These are phyloP conservation scores for Mycena albidolilacea DNA, from an alignment of 768 basidiomycete species.

Conservation along the genomic window DNA sequence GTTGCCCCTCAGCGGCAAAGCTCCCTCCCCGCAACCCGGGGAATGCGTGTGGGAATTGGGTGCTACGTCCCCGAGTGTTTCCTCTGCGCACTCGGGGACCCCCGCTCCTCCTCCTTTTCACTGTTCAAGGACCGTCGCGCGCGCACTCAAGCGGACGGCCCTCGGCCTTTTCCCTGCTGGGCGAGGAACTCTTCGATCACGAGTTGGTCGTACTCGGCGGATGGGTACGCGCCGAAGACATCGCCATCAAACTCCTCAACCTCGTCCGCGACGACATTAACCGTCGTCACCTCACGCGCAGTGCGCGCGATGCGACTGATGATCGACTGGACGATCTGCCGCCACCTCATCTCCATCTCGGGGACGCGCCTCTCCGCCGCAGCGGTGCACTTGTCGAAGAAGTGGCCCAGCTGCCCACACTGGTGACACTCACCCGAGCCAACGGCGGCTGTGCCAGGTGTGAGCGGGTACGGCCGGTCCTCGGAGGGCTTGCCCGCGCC, in stretches of 20 bases:
- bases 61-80: not conserved
- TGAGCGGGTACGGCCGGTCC: too few relatives aligned
- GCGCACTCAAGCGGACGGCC: constrained; percentile 9
- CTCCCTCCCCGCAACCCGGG: too few relatives aligned
- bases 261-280: constrained; percentile 1
- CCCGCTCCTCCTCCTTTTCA: not conserved
- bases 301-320: not conserved
- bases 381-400: not conserved
- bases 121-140: not conserved
- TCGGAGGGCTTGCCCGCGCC: not conserved
- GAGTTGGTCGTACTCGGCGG: constrained; percentile 2
- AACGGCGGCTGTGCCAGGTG: too few relatives aligned
- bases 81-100: constrained; percentile 29
- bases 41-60: too few relatives aligned
- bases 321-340: constrained; percentile 32
- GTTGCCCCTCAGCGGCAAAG: too few relatives aligned
- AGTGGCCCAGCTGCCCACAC: constrained; percentile 34
- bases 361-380: constrained; percentile 18
- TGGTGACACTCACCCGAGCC: constrained; percentile 33
- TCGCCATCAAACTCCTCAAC: not conserved
- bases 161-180: constrained; percentile 23
- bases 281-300: not conserved
- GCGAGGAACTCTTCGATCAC: constrained; percentile 14
- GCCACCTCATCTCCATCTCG: constrained; percentile 36
- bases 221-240: not conserved